Conservation (phyloP, 1,284 basidiomycete genomes). For the Ustilago curta region DNA sequence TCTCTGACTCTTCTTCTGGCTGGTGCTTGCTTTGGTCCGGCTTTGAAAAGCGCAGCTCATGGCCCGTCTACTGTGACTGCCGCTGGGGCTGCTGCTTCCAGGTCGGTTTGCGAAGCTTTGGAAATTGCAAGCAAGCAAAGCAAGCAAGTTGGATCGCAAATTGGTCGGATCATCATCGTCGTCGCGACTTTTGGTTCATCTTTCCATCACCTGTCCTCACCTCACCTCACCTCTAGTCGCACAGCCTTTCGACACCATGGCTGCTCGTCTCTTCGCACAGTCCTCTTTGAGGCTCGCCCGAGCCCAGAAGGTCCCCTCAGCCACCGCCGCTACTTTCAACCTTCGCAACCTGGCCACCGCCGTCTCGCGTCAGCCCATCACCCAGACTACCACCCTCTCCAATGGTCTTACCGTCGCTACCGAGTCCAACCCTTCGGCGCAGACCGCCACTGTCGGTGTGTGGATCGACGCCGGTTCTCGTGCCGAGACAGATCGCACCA, state of each 20-base stretch:
- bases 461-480: constrained; percentile 99
- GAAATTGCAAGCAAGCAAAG: not conserved
- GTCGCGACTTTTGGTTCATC: not conserved
- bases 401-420: constrained; percentile 70
- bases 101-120: constrained; percentile 13
- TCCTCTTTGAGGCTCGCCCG: constrained; percentile 54
- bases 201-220: constrained; percentile 11
- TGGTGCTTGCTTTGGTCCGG: constrained; percentile 3
- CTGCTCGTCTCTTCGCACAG: constrained; percentile 57
- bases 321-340: constrained; percentile 48
- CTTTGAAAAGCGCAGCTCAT: not conserved
- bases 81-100: too few species aligned
- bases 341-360: constrained; percentile 54
- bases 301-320: constrained; percentile 48
- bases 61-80: not conserved
- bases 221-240: constrained; percentile 29
- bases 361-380: constrained; percentile 59
- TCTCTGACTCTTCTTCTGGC: not conserved
- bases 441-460: constrained; percentile 97
- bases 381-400: constrained; percentile 64
- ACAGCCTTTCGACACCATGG: constrained; percentile 44
- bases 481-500: constrained; percentile 92
- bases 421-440: constrained; percentile 90
- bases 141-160: not conserved
- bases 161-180: constrained; percentile 23